A percentile compares a stretch with the other conserved stretches of the same genome.
phyloP scores from a whole-genome alignment of 2,329 filamentous ascomycete genomes.

The Dothistroma septosporum region DNA sequence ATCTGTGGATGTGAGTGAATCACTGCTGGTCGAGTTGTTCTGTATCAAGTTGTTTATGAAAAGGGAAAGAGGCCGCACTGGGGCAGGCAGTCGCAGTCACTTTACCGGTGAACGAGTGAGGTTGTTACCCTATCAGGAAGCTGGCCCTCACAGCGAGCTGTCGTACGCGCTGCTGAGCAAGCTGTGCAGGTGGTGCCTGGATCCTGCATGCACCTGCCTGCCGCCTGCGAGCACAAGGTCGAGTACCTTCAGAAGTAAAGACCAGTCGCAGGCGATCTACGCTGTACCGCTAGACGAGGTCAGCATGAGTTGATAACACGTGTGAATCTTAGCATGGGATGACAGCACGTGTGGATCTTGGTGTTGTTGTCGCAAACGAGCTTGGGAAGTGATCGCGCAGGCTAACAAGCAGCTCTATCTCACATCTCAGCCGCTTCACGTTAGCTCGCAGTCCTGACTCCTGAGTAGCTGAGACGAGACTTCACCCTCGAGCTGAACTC shows the following conservation, averaged over 20 bases:
- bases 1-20: background rate
- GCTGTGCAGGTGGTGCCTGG: background rate
- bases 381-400: no score
- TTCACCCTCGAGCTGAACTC: no score
- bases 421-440: background rate
- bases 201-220: background rate
- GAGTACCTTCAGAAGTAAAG: background rate
- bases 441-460: no score
- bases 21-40: background rate
- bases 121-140: background rate
- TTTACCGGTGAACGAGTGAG: background rate
- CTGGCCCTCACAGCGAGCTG: background rate
- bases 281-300: no score
- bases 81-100: background rate
- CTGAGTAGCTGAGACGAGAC: no score
- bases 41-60: background rate
- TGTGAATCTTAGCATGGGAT: no score
- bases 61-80: background rate
- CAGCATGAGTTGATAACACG: no score
- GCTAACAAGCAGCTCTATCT: background rate
- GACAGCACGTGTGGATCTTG: no score
- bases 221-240: no score
- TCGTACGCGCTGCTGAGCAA: background rate
- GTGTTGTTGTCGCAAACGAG: no score
- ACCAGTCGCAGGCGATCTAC: background rate